Evolutionary conservation across 108 stramenopile species (phyloP).

Genomic region (Aurantiochytrium sp.): DNA sequence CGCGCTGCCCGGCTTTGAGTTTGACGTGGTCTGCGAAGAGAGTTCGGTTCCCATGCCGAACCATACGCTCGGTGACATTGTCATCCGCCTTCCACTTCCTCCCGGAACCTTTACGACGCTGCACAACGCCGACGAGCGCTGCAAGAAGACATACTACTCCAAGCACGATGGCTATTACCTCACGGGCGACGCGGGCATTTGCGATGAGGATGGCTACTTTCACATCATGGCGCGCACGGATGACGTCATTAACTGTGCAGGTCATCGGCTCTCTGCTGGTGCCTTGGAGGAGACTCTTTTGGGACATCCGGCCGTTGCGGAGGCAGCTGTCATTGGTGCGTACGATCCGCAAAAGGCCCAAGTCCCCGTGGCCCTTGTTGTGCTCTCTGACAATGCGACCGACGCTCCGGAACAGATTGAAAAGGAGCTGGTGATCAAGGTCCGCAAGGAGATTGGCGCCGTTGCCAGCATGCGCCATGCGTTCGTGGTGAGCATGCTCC

Average conservation of each 20-base stretch:
- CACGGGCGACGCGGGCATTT: constrained; percentile 58
- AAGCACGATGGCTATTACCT: constrained; percentile 61
- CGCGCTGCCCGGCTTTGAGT: constrained; percentile 37
- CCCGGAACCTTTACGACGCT: constrained; percentile 62
- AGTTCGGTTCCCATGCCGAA: background rate
- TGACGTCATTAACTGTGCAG: constrained; percentile 66
- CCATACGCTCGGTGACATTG: constrained; percentile 46
- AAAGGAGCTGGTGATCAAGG: constrained; percentile 46
- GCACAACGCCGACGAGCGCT: constrained; percentile 57
- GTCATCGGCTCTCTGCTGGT: constrained; percentile 60
- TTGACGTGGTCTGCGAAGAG: background rate
- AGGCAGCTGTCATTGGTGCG: constrained; percentile 62
- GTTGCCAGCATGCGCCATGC: constrained; percentile 48
- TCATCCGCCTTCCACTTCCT: constrained; percentile 60
- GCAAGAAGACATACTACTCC: constrained; percentile 42
- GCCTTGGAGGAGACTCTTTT: constrained; percentile 63
- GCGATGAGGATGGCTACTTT: constrained; percentile 67
- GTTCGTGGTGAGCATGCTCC: constrained; percentile 54
- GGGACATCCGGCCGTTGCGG: constrained; percentile 51
- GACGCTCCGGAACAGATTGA: constrained; percentile 31
- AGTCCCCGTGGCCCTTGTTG: constrained; percentile 61
- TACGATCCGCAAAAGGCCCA: constrained; percentile 60
- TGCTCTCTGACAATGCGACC: constrained; percentile 29
- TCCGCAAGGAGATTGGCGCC: constrained; percentile 57
- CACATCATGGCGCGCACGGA: constrained; percentile 64